Evolutionary conservation across 805 yeast genomes (phyloP).

Genomic region (Kodamaea kaohsiungensis): DNA sequence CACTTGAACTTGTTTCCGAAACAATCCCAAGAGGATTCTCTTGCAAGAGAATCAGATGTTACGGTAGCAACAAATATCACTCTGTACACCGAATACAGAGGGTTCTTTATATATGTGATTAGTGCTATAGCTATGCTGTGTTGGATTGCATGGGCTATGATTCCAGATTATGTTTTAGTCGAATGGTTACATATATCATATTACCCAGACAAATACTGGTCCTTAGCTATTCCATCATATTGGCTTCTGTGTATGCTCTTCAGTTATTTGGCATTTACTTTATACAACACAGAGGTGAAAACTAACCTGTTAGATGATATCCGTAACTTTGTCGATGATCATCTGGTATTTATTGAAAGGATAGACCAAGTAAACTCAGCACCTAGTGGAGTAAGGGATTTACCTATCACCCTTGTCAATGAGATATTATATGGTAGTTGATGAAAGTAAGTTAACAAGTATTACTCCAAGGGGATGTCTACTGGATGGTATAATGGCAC

Average conservation of each 20-base stretch:
- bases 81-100: conserved; percentile 76
- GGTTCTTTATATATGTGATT: conserved; percentile 79
- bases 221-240: conserved; percentile 72
- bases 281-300: conserved; percentile 75
- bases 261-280: conserved; percentile 65
- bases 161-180: conserved; percentile 58
- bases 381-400: conserved; percentile 85
- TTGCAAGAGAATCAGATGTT: conserved; percentile 68
- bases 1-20: neutral
- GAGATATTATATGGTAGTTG: conserved; percentile 51
- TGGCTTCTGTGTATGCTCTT: conserved; percentile 71
- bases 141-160: conserved; percentile 73
- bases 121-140: conserved; percentile 54
- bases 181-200: conserved; percentile 58
- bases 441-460: too few species aligned
- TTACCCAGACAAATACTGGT: conserved; percentile 93
- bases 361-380: conserved; percentile 44
- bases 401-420: conserved; percentile 73
- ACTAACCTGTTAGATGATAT: conserved; percentile 61
- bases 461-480: too few species aligned
- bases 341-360: conserved; percentile 35
- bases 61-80: conserved; percentile 56
- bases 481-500: too few species aligned
- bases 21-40: conserved; percentile 37
- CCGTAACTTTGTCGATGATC: conserved; percentile 69